These are phyloP conservation scores for Posidonia oceanica DNA, from an alignment of 116 monocot species.

Conservation along the genomic window DNA sequence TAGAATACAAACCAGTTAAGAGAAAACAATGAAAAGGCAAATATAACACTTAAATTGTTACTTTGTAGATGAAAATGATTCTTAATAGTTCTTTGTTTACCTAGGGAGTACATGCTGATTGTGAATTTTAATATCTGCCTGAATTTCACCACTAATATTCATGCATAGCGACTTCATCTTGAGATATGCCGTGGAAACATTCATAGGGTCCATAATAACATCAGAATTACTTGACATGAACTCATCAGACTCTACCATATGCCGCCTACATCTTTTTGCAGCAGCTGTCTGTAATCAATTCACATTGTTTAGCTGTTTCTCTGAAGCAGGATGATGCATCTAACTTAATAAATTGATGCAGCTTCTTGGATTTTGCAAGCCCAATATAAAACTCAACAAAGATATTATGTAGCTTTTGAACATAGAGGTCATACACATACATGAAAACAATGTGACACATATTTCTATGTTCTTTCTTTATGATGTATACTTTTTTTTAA, in stretches of 20 bases:
- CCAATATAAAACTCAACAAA: neutral
- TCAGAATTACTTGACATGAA: constrained; percentile 65
- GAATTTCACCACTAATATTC: constrained; percentile 68
- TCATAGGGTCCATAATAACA: constrained; percentile 51
- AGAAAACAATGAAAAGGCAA: neutral
- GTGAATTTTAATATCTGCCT: constrained; percentile 93
- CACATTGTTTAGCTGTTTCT: neutral
- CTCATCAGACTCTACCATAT: constrained; percentile 86
- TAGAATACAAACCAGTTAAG: neutral
- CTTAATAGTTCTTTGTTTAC: constrained; percentile 11
- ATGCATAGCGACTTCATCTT: constrained; percentile 83
- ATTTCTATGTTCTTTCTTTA: too few relatives aligned
- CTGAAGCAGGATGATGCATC: too few relatives aligned
- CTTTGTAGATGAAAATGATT: neutral
- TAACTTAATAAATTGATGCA: too few relatives aligned
- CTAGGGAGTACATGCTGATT: constrained; percentile 86
- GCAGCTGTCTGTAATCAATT: constrained; percentile 52
- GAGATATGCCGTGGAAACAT: constrained; percentile 68
- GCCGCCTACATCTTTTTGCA: constrained; percentile 58
- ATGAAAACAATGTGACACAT: too few relatives aligned
- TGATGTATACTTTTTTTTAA: too few relatives aligned
- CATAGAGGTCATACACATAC: too few relatives aligned
- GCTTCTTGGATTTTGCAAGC: too few relatives aligned
- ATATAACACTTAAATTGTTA: neutral
- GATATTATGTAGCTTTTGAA: neutral